phyloP scores from a whole-genome alignment of 495 filamentous ascomycete genomes.

The Neurospora pannonica region DNA sequence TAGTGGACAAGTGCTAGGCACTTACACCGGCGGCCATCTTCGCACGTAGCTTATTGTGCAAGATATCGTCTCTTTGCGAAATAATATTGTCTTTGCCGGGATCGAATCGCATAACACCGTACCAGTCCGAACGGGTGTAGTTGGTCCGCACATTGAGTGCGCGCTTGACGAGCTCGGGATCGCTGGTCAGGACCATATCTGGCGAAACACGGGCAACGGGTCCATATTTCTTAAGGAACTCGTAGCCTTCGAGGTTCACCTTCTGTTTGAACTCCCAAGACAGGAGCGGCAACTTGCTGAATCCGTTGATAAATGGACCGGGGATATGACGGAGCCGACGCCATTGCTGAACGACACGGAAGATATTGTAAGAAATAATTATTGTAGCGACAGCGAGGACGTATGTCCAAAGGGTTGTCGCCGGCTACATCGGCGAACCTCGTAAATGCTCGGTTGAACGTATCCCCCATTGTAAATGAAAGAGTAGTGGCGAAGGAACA shows the following conservation, averaged over 20 bases:
- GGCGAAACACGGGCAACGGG: constrained; percentile 15
- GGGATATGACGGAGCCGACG: constrained; percentile 8
- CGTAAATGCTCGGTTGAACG: not conserved
- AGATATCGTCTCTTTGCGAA: constrained; percentile 14
- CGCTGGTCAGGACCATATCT: constrained; percentile 20
- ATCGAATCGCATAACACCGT: constrained; percentile 34
- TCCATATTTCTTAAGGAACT: constrained; percentile 12
- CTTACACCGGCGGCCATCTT: constrained; percentile 20
- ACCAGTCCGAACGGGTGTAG: constrained; percentile 31
- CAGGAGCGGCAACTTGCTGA: constrained; percentile 5
- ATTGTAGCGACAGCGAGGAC: not conserved
- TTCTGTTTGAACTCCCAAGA: constrained; percentile 1
- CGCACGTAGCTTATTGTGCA: constrained; percentile 24
- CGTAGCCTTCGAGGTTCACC: constrained; percentile 4
- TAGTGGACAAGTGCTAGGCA: not conserved
- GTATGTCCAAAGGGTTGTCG: not conserved
- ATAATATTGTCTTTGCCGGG: constrained; percentile 33
- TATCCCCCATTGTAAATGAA: too few relatives aligned
- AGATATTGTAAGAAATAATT: not conserved
- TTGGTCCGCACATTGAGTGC: constrained; percentile 27
- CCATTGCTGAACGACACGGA: not conserved
- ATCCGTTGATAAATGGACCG: constrained; percentile 1
- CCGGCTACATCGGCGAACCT: not conserved
- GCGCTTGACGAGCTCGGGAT: constrained; percentile 31
- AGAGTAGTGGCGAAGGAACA: too few relatives aligned